These are phyloP conservation scores for Zarea fungicola DNA, from an alignment of 2,329 filamentous ascomycete species.

Conservation along the genomic window DNA sequence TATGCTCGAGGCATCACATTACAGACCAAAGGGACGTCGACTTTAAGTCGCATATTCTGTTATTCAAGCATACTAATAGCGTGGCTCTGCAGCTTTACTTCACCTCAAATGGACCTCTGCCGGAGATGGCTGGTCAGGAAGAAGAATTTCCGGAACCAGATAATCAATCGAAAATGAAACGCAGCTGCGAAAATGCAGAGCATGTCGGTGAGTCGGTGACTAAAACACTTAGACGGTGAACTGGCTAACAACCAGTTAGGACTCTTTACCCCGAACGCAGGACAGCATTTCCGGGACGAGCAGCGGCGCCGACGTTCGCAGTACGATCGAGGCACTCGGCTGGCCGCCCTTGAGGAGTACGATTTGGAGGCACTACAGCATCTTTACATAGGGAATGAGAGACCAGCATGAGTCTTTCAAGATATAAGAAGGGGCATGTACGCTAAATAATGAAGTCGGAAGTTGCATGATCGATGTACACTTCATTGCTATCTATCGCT, in stretches of 20 bases:
- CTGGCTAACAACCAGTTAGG: conserved; percentile 37
- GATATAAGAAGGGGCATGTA: conserved; percentile 10
- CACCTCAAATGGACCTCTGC: conserved; percentile 42
- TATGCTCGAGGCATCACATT: conserved; percentile 79
- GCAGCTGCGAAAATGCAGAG: conserved; percentile 81
- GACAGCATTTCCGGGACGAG: conserved; percentile 67
- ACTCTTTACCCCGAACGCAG: conserved; percentile 74
- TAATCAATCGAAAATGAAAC: conserved; percentile 81
- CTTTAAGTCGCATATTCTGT: background rate
- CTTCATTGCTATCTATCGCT: conserved; percentile 11
- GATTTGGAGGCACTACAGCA: conserved; percentile 45
- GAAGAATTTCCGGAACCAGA: conserved; percentile 73
- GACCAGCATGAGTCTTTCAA: background rate
- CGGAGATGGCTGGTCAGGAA: conserved; percentile 60
- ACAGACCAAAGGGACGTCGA: conserved; percentile 69
- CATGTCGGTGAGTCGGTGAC: conserved; percentile 61
- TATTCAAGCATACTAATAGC: conserved; percentile 8
- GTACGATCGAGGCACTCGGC: conserved; percentile 74
- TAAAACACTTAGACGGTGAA: background rate
- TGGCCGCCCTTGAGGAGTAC: conserved; percentile 62
- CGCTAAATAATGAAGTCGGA: background rate
- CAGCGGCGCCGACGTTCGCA: conserved; percentile 72
- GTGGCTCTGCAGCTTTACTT: conserved; percentile 42
- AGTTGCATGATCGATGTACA: background rate
- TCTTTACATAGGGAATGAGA: conserved; percentile 25